Evolutionary conservation across 83 land plant genomes (phyloP).

Genomic region (Isoetes engelmannii): DNA sequence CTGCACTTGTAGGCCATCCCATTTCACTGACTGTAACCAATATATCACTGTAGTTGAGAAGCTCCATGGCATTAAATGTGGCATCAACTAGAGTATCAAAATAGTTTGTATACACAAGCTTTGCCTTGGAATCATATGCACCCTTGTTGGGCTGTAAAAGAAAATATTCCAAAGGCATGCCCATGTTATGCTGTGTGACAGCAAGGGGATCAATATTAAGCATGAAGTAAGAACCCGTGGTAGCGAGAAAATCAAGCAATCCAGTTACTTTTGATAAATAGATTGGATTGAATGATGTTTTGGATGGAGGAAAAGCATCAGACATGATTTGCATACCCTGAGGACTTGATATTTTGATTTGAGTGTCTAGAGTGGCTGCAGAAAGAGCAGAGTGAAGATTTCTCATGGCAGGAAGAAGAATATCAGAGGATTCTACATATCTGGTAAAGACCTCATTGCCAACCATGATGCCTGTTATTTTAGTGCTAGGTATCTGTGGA

Average conservation of each 20-base stretch:
- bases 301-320: background rate
- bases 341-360: conserved; percentile 10
- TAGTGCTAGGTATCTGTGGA: background rate
- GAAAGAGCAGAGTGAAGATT: conserved; percentile 3
- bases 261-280: background rate
- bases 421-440: background rate
- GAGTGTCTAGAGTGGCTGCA: conserved; percentile 4
- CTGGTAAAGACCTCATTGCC: conserved; percentile 11
- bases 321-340: background rate
- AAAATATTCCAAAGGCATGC: conserved; percentile 2
- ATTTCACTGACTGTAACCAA: conserved; percentile 4
- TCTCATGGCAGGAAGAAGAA: conserved; percentile 7
- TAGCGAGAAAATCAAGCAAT: conserved; percentile 9
- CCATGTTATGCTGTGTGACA: background rate
- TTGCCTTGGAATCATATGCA: background rate
- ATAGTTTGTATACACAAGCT: conserved; percentile 7
- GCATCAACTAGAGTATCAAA: conserved; percentile 10
- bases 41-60: background rate
- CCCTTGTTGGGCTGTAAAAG: conserved; percentile 5
- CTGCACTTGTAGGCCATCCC: conserved; percentile 12
- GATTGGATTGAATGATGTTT: background rate
- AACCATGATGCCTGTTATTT: conserved; percentile 12
- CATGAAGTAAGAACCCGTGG: conserved; percentile 9
- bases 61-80: conserved; percentile 10
- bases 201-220: conserved; percentile 1